A percentile compares a stretch with the other conserved stretches of the same genome.
Evolutionary conservation across 2,329 filamentous ascomycete species (phyloP).

Genomic region (Triangularia verruculosa): DNA sequence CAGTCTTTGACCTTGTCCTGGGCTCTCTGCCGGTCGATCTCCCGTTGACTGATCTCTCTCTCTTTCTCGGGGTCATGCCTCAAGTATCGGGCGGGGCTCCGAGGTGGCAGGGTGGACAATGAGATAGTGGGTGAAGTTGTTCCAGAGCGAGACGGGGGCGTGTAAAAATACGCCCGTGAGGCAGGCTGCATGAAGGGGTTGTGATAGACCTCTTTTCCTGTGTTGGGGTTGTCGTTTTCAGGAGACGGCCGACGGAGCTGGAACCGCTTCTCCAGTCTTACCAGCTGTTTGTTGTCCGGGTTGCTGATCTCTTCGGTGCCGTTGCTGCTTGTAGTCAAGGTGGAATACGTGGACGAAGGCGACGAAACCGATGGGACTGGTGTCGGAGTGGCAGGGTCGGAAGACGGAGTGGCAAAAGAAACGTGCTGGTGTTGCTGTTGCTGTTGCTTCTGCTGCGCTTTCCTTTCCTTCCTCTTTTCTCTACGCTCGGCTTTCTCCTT

Average conservation of each 20-base stretch:
- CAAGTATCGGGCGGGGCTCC: background rate
- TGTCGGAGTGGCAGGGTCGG: background rate
- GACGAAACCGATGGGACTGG: background rate
- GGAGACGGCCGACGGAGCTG: background rate
- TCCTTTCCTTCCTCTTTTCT: background rate
- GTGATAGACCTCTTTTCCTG: background rate
- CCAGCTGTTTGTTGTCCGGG: background rate
- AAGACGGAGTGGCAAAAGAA: background rate
- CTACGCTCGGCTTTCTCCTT: background rate
- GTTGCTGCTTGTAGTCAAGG: background rate
- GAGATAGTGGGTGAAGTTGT: background rate
- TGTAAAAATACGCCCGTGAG: background rate
- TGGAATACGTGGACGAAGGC: background rate
- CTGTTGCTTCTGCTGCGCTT: background rate
- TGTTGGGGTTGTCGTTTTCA: background rate
- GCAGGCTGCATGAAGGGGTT: background rate
- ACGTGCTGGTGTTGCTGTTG: background rate
- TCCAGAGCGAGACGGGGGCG: background rate
- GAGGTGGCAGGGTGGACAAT: background rate
- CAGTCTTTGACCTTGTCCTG: background rate
- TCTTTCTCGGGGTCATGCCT: background rate
- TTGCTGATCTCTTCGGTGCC: background rate
- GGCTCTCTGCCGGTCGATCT: background rate
- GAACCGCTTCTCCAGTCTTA: background rate
- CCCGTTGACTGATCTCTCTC: background rate